Conservation (phyloP, 2,329 filamentous ascomycete genomes). For the Botrytis fragariae region DNA sequence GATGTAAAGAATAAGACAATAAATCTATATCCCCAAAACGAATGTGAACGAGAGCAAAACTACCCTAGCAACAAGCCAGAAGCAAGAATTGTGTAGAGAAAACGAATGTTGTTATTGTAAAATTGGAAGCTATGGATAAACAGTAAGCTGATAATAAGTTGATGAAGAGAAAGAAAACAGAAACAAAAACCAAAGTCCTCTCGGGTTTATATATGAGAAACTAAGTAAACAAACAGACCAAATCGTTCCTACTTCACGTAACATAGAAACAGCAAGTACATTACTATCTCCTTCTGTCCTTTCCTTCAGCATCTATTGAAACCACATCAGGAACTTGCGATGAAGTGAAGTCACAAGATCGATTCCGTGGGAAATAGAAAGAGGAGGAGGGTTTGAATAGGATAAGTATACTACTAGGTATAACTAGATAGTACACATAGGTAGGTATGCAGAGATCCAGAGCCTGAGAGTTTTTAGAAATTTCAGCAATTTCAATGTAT, state of each 20-base stretch:
- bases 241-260: background rate
- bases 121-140: background rate
- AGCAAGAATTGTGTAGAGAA: background rate
- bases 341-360: background rate
- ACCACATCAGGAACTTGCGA: background rate
- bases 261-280: background rate
- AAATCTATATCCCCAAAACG: background rate
- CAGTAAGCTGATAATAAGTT: background rate
- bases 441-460: background rate
- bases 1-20: background rate
- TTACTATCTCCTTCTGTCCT: background rate
- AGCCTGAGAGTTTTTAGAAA: accelerated
- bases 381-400: background rate
- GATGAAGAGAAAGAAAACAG: background rate
- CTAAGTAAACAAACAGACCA: background rate
- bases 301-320: background rate
- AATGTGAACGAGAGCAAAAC: background rate
- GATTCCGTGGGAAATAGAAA: background rate
- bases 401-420: background rate
- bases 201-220: background rate
- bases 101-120: background rate
- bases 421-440: background rate
- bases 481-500: background rate
- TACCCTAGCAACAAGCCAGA: background rate
- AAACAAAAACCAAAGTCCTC: background rate